These are phyloP conservation scores for Pontederia paniculata DNA, from an alignment of 176 grass and related monocot species.

Conservation along the genomic window DNA sequence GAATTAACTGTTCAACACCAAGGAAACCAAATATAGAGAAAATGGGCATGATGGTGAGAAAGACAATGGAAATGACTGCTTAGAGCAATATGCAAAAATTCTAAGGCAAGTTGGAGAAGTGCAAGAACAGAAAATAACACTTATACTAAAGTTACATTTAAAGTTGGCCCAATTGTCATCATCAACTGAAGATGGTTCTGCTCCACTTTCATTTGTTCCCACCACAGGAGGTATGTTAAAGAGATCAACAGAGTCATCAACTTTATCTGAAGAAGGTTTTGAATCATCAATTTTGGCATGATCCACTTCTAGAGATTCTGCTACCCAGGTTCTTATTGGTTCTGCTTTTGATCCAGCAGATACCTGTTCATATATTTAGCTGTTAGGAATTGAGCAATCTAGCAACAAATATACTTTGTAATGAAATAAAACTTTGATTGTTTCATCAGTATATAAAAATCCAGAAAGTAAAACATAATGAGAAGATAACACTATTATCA, in stretches of 20 bases:
- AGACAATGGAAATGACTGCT: neutral
- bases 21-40: neutral
- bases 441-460: neutral
- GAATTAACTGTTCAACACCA: neutral
- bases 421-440: neutral
- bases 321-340: constrained; percentile 7
- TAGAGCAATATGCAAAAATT: neutral
- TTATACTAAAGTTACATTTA: constrained; percentile 24
- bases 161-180: constrained; percentile 39
- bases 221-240: constrained; percentile 24
- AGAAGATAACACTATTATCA: neutral
- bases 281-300: constrained; percentile 15
- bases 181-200: constrained; percentile 19
- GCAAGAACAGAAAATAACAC: constrained; percentile 1
- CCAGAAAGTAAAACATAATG: neutral
- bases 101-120: neutral
- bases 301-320: constrained; percentile 9
- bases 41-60: neutral
- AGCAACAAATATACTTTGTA: neutral
- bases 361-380: constrained; percentile 20
- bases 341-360: constrained; percentile 24
- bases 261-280: constrained; percentile 8
- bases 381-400: constrained; percentile 12
- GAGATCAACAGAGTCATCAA: constrained; percentile 22
- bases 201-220: constrained; percentile 4